These are phyloP conservation scores for Annulohypoxylon moriforme DNA, from an alignment of 495 filamentous ascomycete species.

Conservation along the genomic window DNA sequence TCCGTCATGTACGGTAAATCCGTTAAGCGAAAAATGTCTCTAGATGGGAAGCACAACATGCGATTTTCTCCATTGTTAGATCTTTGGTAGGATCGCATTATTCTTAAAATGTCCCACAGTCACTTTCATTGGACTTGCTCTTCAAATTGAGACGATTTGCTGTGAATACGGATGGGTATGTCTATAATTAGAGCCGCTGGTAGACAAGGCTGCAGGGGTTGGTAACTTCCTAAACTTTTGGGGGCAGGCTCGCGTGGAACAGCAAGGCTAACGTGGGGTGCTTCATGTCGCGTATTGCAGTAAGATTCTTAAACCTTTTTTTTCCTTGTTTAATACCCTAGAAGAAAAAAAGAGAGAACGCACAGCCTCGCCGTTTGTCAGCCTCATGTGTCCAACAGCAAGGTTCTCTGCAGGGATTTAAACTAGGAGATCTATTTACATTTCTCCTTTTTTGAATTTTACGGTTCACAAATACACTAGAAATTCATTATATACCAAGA, in stretches of 20 bases:
- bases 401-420: not conserved
- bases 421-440: not conserved
- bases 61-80: not conserved
- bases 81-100: not conserved
- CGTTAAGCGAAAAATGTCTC: slow-evolving; percentile 28
- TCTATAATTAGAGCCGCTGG: slow-evolving; percentile 34
- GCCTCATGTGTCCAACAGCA: slow-evolving; percentile 22
- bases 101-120: slow-evolving; percentile 2
- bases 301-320: slow-evolving; percentile 37
- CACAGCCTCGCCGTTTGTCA: slow-evolving; percentile 25
- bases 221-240: not conserved
- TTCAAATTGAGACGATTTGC: not conserved
- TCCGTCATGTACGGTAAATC: slow-evolving; percentile 37
- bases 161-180: slow-evolving; percentile 12
- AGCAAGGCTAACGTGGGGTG: slow-evolving; percentile 43
- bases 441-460: not conserved
- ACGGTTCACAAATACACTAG: not conserved
- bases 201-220: slow-evolving; percentile 17
- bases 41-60: slow-evolving; percentile 17
- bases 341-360: not conserved
- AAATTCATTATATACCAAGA: not conserved
- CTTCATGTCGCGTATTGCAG: slow-evolving; percentile 22
- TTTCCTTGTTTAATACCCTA: slow-evolving; percentile 15
- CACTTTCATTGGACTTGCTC: not conserved
- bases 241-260: slow-evolving; percentile 29